These are phyloP conservation scores for Trichosporon faecale DNA, from an alignment of 1,284 basidiomycete species.

Conservation along the genomic window DNA sequence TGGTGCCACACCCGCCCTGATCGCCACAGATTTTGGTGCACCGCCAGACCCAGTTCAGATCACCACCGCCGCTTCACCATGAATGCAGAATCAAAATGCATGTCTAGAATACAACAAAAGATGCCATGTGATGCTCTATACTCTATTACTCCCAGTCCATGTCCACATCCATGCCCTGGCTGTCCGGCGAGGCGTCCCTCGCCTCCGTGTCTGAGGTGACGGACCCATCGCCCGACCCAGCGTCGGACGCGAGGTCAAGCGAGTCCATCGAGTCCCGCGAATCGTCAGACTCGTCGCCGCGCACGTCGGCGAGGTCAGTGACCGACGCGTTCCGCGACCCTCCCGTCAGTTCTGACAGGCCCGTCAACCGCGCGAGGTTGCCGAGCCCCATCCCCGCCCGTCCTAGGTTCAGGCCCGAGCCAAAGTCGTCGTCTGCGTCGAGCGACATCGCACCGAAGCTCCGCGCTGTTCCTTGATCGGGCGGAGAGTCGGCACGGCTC, in stretches of 20 bases:
- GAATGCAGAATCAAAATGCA: neutral
- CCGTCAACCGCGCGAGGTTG: neutral
- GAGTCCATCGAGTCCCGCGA: neutral
- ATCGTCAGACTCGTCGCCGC: neutral
- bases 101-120: neutral
- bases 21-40: neutral
- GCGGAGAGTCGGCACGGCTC: neutral
- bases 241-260: neutral
- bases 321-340: neutral
- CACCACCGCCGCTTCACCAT: neutral
- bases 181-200: neutral
- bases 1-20: neutral
- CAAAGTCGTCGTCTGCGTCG: neutral
- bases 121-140: neutral
- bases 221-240: neutral
- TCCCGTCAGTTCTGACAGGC: neutral
- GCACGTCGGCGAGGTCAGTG: neutral
- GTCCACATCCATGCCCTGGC: neutral
- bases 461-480: neutral
- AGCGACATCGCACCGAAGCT: neutral
- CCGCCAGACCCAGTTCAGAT: neutral
- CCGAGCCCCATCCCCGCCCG: neutral
- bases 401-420: neutral
- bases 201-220: neutral
- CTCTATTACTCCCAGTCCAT: neutral